A percentile compares a stretch with the other conserved stretches of the same genome.
These are phyloP conservation scores for Aspergillus sp. DNA, from an alignment of 2,329 filamentous ascomycete species.

Conservation along the genomic window DNA sequence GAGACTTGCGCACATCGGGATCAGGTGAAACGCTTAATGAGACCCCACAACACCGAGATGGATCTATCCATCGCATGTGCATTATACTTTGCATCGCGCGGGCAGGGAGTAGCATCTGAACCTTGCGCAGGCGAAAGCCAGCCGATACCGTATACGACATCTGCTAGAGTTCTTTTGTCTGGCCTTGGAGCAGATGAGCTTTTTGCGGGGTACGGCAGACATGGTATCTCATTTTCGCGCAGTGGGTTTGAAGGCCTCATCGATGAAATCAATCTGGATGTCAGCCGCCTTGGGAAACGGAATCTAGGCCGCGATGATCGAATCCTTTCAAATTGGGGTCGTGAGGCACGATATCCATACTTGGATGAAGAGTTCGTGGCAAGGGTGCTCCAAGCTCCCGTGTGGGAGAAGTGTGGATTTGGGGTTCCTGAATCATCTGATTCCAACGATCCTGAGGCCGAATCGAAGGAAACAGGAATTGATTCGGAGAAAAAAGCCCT, in stretches of 20 bases:
- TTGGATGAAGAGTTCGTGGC: slow-evolving; percentile 82
- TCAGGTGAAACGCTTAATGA: slow-evolving; percentile 70
- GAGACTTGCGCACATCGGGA: slow-evolving; percentile 67
- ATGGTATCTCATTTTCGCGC: slow-evolving; percentile 69
- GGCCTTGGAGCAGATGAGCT: slow-evolving; percentile 94
- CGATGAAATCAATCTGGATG: slow-evolving; percentile 79
- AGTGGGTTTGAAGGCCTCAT: slow-evolving; percentile 67
- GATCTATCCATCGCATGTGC: slow-evolving; percentile 91
- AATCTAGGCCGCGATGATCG: slow-evolving; percentile 93
- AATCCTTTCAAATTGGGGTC: slow-evolving; percentile 82
- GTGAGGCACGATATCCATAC: slow-evolving; percentile 84
- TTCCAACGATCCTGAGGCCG: slow-evolving; percentile 14
- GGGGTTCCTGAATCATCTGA: slow-evolving; percentile 39
- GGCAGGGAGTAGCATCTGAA: slow-evolving; percentile 48
- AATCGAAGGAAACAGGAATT: slow-evolving; percentile 34
- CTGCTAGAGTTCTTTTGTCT: slow-evolving; percentile 79
- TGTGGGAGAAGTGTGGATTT: slow-evolving; percentile 88
- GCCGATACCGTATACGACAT: slow-evolving; percentile 53
- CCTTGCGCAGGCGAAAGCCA: slow-evolving; percentile 20
- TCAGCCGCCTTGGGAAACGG: slow-evolving; percentile 80
- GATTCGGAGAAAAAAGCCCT: slow-evolving; percentile 80
- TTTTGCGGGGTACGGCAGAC: slow-evolving; percentile 87
- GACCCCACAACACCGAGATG: slow-evolving; percentile 97
- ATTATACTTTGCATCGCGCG: slow-evolving; percentile 89
- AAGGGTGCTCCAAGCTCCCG: slow-evolving; percentile 69